A percentile compares a stretch with the other conserved stretches of the same genome.
phyloP scores from a whole-genome alignment of 2,329 filamentous ascomycete genomes.

The Neonectria coccinea region DNA sequence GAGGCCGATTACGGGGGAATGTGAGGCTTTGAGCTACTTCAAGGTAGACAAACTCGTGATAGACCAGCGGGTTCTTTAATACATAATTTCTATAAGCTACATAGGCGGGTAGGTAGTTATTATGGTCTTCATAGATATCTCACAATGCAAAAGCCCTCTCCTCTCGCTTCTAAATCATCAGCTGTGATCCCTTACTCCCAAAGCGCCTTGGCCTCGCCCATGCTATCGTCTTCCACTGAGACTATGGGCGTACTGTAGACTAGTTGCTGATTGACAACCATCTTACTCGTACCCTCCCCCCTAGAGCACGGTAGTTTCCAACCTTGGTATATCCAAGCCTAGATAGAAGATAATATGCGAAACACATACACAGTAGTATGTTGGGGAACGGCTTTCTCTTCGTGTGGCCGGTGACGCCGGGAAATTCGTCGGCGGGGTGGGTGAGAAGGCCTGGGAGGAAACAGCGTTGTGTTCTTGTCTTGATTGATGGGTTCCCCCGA shows the following conservation, averaged over 20 bases:
- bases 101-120: conserved; percentile 5
- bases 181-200: conserved; percentile 19
- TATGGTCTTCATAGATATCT: conserved; percentile 18
- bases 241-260: neutral
- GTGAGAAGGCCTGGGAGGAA: conserved; percentile 1
- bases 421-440: conserved; percentile 2
- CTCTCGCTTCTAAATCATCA: conserved; percentile 22
- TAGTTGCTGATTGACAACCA: neutral
- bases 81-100: conserved; percentile 11
- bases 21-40: neutral
- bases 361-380: conserved; percentile 8
- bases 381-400: conserved; percentile 2
- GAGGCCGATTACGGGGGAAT: conserved; percentile 4
- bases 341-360: conserved; percentile 17
- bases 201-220: conserved; percentile 20
- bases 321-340: conserved; percentile 1
- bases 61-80: conserved; percentile 9
- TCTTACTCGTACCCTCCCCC: neutral
- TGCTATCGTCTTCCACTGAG: conserved; percentile 2
- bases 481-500: neutral
- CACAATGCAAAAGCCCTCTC: conserved; percentile 10
- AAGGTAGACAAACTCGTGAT: neutral
- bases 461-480: neutral
- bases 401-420: neutral
- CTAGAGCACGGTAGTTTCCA: neutral